A percentile compares a stretch with the other conserved stretches of the same genome.
These are phyloP conservation scores for Suillus weaverae DNA, from an alignment of 768 basidiomycete genomes.

Conservation along the genomic window DNA sequence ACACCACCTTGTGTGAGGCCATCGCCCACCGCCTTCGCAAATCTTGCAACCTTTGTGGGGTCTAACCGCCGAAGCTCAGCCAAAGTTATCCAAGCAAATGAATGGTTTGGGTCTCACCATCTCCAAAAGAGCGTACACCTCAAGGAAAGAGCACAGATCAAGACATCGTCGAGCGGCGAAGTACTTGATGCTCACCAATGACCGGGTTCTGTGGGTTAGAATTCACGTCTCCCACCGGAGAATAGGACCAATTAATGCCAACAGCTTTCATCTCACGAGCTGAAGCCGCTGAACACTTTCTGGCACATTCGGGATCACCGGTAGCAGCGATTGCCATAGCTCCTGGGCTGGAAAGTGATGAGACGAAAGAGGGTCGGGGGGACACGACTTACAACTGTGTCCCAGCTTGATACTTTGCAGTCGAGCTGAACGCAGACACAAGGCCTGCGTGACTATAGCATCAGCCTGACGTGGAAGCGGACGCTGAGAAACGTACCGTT, in stretches of 20 bases:
- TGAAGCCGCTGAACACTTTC: constrained; percentile 48
- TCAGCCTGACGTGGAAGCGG: not conserved
- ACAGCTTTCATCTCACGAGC: constrained; percentile 57
- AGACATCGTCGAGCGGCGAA: not conserved
- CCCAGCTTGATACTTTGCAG: constrained; percentile 41
- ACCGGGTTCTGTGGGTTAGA: constrained; percentile 69
- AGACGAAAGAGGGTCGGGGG: not conserved
- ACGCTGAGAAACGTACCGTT: constrained; percentile 47
- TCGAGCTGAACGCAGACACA: constrained; percentile 65
- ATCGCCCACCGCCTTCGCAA: constrained; percentile 44
- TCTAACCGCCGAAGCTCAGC: constrained; percentile 36
- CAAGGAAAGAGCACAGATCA: not conserved
- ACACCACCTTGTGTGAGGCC: constrained; percentile 52
- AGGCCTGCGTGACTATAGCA: constrained; percentile 42
- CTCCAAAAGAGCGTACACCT: constrained; percentile 73
- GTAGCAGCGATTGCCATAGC: constrained; percentile 72
- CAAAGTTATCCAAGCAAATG: not conserved
- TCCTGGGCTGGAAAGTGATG: constrained; percentile 50
- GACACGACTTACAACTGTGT: constrained; percentile 61
- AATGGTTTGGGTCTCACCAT: constrained; percentile 40
- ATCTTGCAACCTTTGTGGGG: constrained; percentile 50
- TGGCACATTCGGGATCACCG: constrained; percentile 42
- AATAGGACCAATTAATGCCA: constrained; percentile 72
- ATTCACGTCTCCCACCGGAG: constrained; percentile 73
- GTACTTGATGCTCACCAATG: constrained; percentile 47